Conservation (phyloP, 805 yeast genomes). For the Ogataea dorogensis region DNA sequence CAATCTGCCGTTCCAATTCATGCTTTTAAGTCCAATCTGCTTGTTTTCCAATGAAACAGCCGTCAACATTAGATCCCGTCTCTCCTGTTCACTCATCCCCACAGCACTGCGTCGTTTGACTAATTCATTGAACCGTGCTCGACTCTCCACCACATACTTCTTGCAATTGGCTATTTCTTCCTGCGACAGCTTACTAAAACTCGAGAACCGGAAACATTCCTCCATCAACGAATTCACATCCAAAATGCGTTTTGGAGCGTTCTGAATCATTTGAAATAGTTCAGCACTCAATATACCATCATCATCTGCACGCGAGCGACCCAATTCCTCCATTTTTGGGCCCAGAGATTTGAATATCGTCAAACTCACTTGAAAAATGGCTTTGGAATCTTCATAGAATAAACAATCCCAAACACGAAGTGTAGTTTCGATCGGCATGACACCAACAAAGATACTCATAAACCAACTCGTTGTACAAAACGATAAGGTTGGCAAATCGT, state of each 20-base stretch:
- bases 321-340: conserved; percentile 47
- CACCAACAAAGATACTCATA: conserved; percentile 93
- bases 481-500: conserved; percentile 84
- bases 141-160: conserved; percentile 67
- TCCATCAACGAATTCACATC: conserved; percentile 72
- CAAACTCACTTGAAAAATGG: conserved; percentile 77
- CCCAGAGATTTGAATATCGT: conserved; percentile 77
- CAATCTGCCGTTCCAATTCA: conserved; percentile 36
- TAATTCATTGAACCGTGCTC: conserved; percentile 41
- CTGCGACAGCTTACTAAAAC: conserved; percentile 63
- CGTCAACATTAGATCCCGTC: conserved; percentile 28
- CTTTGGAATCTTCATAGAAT: conserved; percentile 87
- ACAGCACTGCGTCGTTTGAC: conserved; percentile 31
- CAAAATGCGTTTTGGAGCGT: conserved; percentile 66
- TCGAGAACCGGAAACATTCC: conserved; percentile 57
- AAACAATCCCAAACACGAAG: conserved; percentile 92
- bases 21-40: conserved; percentile 32
- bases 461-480: conserved; percentile 97
- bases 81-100: conserved; percentile 32
- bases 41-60: conserved; percentile 24
- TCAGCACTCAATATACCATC: conserved; percentile 33
- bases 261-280: conserved; percentile 81
- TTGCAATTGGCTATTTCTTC: conserved; percentile 79
- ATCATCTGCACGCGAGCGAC: conserved; percentile 22
- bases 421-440: conserved; percentile 83